A percentile compares a stretch with the other conserved stretches of the same genome.
Conservation (phyloP, 2,329 filamentous ascomycete species). For the Phyllosticta citriasiana region DNA sequence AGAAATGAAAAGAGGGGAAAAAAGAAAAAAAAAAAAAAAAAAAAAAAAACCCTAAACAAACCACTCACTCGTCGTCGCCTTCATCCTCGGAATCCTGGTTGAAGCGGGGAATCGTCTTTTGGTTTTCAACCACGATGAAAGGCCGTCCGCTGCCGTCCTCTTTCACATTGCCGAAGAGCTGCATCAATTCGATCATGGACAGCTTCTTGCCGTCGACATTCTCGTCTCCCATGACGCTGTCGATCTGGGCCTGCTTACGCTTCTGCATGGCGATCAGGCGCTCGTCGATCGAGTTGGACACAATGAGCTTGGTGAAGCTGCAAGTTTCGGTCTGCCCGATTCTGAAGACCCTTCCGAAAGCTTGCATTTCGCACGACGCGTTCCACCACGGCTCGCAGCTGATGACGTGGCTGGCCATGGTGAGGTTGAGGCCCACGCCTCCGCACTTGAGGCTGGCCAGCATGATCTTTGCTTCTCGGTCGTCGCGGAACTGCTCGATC, state of each 20-base stretch:
- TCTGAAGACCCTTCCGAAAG: constrained; percentile 52
- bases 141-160: constrained; percentile 29
- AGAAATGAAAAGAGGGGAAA: too few species aligned
- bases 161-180: constrained; percentile 35
- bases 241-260: constrained; percentile 40
- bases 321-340: constrained; percentile 55
- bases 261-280: constrained; percentile 46
- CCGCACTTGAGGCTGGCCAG: constrained; percentile 49
- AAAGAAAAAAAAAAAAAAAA: neutral
- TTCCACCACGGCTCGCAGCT: constrained; percentile 51
- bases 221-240: constrained; percentile 33
- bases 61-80: constrained; percentile 19
- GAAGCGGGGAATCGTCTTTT: constrained; percentile 21
- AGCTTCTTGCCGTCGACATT: constrained; percentile 23
- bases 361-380: constrained; percentile 48
- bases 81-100: constrained; percentile 23
- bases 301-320: constrained; percentile 47
- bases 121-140: constrained; percentile 32
- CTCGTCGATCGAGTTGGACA: constrained; percentile 49
- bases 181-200: constrained; percentile 31
- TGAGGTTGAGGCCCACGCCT: constrained; percentile 50
- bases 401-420: constrained; percentile 42
- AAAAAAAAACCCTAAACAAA: neutral
- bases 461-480: constrained; percentile 34
- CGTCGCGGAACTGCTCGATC: constrained; percentile 37